Evolutionary conservation across 192 early-diverging fungal species (phyloP).

Genomic region (Spinellus fusiger): DNA sequence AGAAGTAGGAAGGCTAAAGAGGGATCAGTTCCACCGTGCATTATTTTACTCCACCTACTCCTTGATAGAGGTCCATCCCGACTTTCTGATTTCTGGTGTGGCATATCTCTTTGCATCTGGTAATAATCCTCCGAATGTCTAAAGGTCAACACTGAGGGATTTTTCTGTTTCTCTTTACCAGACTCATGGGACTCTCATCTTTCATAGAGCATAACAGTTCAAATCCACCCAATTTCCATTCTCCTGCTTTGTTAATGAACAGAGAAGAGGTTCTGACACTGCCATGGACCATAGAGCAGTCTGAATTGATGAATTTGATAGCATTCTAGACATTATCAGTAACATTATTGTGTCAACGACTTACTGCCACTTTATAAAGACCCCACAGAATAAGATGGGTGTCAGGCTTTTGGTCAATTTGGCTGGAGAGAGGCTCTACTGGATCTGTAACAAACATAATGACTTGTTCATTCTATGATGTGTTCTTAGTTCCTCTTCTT

Average conservation of each 20-base stretch:
- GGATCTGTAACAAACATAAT: conserved; percentile 89
- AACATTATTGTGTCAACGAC: conserved; percentile 5
- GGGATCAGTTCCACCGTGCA: conserved; percentile 19
- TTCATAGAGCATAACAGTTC: conserved; percentile 70
- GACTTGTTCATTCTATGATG: conserved; percentile 36
- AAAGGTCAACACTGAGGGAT: not conserved
- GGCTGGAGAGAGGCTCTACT: conserved; percentile 62
- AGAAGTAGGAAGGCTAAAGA: conserved; percentile 26
- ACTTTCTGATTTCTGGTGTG: conserved; percentile 65
- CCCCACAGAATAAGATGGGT: conserved; percentile 75
- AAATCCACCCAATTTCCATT: conserved; percentile 93
- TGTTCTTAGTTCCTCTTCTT: not conserved
- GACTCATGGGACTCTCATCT: conserved; percentile 59
- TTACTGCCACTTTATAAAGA: conserved; percentile 82
- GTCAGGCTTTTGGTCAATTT: conserved; percentile 43
- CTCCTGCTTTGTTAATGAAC: conserved; percentile 85
- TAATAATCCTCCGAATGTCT: conserved; percentile 60
- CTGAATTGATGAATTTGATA: conserved; percentile 81
- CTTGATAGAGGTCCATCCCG: conserved; percentile 52
- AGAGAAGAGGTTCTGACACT: conserved; percentile 75
- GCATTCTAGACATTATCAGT: conserved; percentile 49
- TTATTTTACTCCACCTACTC: conserved; percentile 41
- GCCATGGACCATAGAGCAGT: conserved; percentile 84
- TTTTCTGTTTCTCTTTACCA: conserved; percentile 28
- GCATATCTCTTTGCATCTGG: conserved; percentile 63